A percentile compares a stretch with the other conserved stretches of the same genome.
Conservation (phyloP, 106 monocot genomes). For the Agapanthus africanus region DNA sequence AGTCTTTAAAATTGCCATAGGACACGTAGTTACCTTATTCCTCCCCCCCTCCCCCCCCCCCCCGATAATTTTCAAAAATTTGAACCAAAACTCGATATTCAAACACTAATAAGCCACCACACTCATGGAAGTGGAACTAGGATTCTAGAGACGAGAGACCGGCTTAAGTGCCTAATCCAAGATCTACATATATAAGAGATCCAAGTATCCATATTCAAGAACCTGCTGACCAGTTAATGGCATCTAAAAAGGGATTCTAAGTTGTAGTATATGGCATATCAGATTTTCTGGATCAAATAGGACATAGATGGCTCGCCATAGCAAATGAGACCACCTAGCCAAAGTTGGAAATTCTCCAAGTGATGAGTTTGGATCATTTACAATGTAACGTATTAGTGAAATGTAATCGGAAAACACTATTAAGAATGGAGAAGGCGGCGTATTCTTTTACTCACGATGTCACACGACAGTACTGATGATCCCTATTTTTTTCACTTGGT, state of each 20-base stretch:
- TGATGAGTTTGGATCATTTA: neutral
- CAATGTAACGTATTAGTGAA: neutral
- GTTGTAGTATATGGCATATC: neutral
- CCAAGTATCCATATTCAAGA: neutral
- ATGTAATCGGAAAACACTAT: neutral
- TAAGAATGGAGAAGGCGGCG: neutral
- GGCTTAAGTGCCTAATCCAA: neutral
- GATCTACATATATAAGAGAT: neutral
- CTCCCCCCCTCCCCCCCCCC: no score
- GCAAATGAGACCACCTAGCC: neutral
- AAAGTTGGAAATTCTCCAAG: neutral
- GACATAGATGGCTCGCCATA: neutral
- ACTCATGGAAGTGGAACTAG: neutral
- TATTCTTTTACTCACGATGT: neutral
- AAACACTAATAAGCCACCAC: neutral
- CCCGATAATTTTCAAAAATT: neutral
- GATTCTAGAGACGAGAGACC: neutral
- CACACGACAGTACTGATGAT: neutral
- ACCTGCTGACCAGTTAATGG: neutral
- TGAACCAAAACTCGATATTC: neutral
- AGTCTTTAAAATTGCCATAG: no score
- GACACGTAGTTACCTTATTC: no score
- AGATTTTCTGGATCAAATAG: neutral
- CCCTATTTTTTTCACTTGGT: neutral
- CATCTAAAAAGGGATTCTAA: neutral